Percentiles rank a stretch among this genome's conserved stretches.
Conservation (phyloP, 2,329 filamentous ascomycete genomes). For the Fusarium buharicum region DNA sequence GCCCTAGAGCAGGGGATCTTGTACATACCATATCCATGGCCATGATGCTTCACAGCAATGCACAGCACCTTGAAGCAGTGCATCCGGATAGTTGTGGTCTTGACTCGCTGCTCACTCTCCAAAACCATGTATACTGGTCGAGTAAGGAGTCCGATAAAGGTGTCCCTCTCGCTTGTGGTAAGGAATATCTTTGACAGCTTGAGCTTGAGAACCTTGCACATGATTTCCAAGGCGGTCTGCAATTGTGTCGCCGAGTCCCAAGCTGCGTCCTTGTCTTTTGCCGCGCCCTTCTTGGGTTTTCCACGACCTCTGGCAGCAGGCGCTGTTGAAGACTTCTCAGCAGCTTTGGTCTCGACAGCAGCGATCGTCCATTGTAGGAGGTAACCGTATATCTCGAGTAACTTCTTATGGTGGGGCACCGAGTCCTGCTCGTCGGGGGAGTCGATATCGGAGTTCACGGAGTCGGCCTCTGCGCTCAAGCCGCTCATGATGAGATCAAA, state of each 20-base stretch:
- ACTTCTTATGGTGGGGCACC: constrained; percentile 85
- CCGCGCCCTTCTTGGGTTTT: constrained; percentile 79
- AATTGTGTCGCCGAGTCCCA: constrained; percentile 94
- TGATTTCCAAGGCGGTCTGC: constrained; percentile 87
- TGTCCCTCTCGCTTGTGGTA: constrained; percentile 95
- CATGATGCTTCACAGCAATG: constrained; percentile 96
- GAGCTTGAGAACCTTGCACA: constrained; percentile 95
- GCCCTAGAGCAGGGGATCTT: background rate
- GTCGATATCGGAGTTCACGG: constrained; percentile 86
- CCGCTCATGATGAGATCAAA: constrained; percentile 91
- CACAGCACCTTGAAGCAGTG: constrained; percentile 97
- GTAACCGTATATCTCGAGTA: constrained; percentile 94
- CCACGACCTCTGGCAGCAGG: constrained; percentile 77
- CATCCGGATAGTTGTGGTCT: constrained; percentile 90
- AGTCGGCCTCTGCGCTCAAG: constrained; percentile 84
- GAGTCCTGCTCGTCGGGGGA: constrained; percentile 87
- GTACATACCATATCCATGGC: constrained; percentile 85
- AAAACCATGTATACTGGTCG: constrained; percentile 92
- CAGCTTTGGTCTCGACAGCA: constrained; percentile 91
- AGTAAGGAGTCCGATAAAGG: constrained; percentile 91
- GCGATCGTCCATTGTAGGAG: constrained; percentile 94
- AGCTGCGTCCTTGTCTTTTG: constrained; percentile 82
- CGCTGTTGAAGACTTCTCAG: constrained; percentile 81
- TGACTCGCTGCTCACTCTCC: constrained; percentile 92
- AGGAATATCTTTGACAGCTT: constrained; percentile 94